Base-by-base conservation (phyloP, 192 early-diverging fungal species). In the Thamnidium elegans region DNA sequence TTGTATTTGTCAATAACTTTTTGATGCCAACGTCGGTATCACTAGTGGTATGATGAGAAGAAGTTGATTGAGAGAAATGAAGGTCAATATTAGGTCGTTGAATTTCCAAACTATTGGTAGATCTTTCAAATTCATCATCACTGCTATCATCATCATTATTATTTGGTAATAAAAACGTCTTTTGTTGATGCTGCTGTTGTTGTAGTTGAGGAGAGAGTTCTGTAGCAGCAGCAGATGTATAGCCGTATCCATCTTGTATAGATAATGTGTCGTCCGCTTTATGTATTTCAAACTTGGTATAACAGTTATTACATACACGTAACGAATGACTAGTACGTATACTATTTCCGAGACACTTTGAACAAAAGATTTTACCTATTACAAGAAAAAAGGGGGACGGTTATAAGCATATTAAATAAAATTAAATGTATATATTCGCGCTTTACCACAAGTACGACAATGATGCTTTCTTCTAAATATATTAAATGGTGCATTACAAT, bases 361-460 rank as follows among this genome's bases (percentile, higher is more conserved):
- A 75, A 68, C 91, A 91, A 68, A 91, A 89, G 17, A 91, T 91
- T 61, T 86, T 88, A 15, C 83, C 84, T 79, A 31, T 15, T 36
- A 23, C 34, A 46, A 59, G 10, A 52, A 9, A 8, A 3, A 26
- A 26, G 26, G 26, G 26, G 26, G 26, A 48, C 10, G 6, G 11
- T 17, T 26, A 46, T 17, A 36, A 14, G 9, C 20, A 63, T 64
- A 13, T 31, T 19, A 70, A 31, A 14, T n/a, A 36, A 7, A 21
- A n/a, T 7, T 21, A 5, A 19, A 3, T 30, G 1, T 15, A 51
- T 17, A 17, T 51, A 5, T 9, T 39, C 36, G 4, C 9, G 5
- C 69, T 69, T 54, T 71, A 84, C 90, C 91, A 80, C 91, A 93
- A 43, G 90, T 85, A 17, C 91, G 79, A 64, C 91, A 93, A 58